Conservation (phyloP, 1,284 basidiomycete species). For the Volvariella volvacea region DNA sequence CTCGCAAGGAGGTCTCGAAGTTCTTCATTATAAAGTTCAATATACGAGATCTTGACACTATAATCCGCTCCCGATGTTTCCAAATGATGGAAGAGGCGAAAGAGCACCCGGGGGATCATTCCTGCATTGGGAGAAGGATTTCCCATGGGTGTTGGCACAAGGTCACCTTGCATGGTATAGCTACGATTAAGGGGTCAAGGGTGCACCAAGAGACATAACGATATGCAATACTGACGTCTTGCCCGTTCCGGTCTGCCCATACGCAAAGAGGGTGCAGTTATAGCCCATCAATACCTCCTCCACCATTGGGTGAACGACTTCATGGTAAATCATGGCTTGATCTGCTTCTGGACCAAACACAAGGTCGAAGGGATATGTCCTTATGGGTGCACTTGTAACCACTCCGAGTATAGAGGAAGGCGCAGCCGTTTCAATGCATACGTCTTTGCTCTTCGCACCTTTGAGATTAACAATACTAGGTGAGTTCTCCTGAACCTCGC, state of each 20-base stretch:
- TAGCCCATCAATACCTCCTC: slow-evolving; percentile 93
- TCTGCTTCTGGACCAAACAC: slow-evolving; percentile 98
- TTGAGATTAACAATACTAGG: slow-evolving; percentile 76
- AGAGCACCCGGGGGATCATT: slow-evolving; percentile 95
- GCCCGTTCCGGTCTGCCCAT: slow-evolving; percentile 98
- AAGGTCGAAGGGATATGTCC: slow-evolving; percentile 87
- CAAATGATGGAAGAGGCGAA: slow-evolving; percentile 87
- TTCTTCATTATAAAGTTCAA: slow-evolving; percentile 99
- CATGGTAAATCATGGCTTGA: slow-evolving; percentile 90
- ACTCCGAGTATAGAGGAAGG: slow-evolving; percentile 61
- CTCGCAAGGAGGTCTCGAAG: slow-evolving; percentile 86
- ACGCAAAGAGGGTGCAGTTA: slow-evolving; percentile 98
- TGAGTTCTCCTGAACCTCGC: slow-evolving; percentile 76
- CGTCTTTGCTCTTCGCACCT: slow-evolving; percentile 66
- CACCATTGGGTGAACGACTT: slow-evolving; percentile 90
- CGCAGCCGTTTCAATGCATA: slow-evolving; percentile 73
- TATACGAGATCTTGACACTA: slow-evolving; percentile 89
- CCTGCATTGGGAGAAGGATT: slow-evolving; percentile 89
- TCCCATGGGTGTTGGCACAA: slow-evolving; percentile 75
- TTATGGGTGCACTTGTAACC: slow-evolving; percentile 60
- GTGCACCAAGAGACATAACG: background rate
- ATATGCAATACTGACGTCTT: slow-evolving; percentile 77
- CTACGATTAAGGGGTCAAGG: slow-evolving; percentile 34
- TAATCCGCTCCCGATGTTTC: slow-evolving; percentile 78
- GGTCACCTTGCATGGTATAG: slow-evolving; percentile 93